Percentiles rank a stretch among this genome's conserved stretches.
Conservation (phyloP, 306 rosid genomes). For the Sindora glabra region DNA sequence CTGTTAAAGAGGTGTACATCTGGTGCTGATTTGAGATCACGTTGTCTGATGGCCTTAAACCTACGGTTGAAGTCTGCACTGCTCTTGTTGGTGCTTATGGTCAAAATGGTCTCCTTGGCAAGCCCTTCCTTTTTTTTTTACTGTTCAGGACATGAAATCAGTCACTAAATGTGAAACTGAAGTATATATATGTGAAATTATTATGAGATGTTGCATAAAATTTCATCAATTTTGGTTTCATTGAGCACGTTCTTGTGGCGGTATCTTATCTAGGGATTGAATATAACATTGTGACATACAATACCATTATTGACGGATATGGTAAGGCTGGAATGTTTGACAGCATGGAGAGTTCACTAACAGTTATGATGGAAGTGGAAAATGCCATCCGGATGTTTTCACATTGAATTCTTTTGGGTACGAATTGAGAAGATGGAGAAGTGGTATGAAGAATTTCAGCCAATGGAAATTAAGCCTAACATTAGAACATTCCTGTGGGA, state of each 20-base stretch:
- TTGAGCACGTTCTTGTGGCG: conserved; percentile 42
- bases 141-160: conserved; percentile 75
- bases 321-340: conserved; percentile 80
- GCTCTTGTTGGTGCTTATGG: conserved; percentile 80
- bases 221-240: conserved; percentile 50
- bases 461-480: conserved; percentile 73
- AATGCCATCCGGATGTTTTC: conserved; percentile 69
- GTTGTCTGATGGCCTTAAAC: conserved; percentile 78
- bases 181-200: conserved; percentile 59
- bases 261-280: conserved; percentile 64
- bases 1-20: too few species aligned
- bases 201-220: conserved; percentile 57
- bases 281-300: conserved; percentile 60
- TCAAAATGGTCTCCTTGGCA: conserved; percentile 54
- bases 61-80: conserved; percentile 74
- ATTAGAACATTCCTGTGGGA: conserved; percentile 78
- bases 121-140: conserved; percentile 63
- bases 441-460: conserved; percentile 84
- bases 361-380: conserved; percentile 73
- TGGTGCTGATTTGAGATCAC: conserved; percentile 61
- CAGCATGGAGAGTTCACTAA: conserved; percentile 56
- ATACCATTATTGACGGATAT: conserved; percentile 70
- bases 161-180: conserved; percentile 62
- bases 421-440: conserved; percentile 77
- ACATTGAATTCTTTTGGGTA: conserved; percentile 61